Base-by-base conservation (phyloP, 2,329 filamentous ascomycete species). In the Penicillium sp. region DNA sequence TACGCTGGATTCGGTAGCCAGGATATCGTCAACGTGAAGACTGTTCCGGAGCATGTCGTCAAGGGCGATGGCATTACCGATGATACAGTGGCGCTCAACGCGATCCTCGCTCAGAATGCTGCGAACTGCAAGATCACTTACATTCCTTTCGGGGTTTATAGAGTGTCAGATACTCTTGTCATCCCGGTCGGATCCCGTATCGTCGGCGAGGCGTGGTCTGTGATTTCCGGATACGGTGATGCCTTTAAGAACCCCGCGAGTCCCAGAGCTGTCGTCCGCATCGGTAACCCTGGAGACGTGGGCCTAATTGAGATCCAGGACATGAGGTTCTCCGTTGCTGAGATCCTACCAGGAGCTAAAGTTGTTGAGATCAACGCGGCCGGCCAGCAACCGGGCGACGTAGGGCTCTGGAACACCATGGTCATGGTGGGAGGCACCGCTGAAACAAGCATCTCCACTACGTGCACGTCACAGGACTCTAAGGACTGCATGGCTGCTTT, bases 141-240 rank as follows among this genome's bases (percentile, higher is more conserved):
- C 37, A 69, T 75, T 54, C 73, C 73, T 3, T 69, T 67, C 14
- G 72, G 73, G 34, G 66, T 71, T 0, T 75, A 83, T 61, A 67
- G 80, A 6, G 78, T 83, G 12, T 77, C 72, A 1, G 72, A 78
- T 37, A 84, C 82, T 0, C 66, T 84, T 25, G 66, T 71, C n/a
- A 69, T 83, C 31, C 82, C 82, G 0, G 69, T 75, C 5, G 78
- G 81, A 14, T 81, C 82, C 2, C 77, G 79, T 2, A 80, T 87
- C 38, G 75, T 84, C 6, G 85, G 85, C 34, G 82, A 86, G 68
- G 81, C 78, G 1, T 85, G 83, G 77, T 76, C 83, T 7, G 75
- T 76, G 5, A 83, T 84, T 69, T 79, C 77, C 2, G 84, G 76
- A 10, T 73, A 72, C 3, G 84, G 84, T 1, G 59, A 69, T 59